These are phyloP conservation scores for Fusarium foetens DNA, from an alignment of 2,329 filamentous ascomycete genomes.

Conservation along the genomic window DNA sequence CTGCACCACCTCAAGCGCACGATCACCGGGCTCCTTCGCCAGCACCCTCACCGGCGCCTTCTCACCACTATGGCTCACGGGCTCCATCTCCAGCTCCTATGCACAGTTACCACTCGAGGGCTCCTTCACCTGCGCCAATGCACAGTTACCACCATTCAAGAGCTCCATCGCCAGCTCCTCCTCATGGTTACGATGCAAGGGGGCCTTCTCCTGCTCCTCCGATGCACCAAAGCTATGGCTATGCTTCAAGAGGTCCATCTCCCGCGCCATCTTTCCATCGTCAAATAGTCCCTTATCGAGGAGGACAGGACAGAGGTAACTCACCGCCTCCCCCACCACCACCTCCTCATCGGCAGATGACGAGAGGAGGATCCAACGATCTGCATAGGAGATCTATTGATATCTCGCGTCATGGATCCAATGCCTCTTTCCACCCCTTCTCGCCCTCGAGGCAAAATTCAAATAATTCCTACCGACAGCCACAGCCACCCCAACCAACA, in stretches of 20 bases:
- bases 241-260: conserved; percentile 51
- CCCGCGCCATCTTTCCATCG: conserved; percentile 50
- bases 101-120: conserved; percentile 28
- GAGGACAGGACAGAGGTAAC: conserved; percentile 54
- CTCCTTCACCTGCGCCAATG: conserved; percentile 34
- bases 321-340: conserved; percentile 84
- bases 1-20: conserved; percentile 7
- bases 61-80: conserved; percentile 46
- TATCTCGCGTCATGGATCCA: conserved; percentile 51
- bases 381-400: conserved; percentile 49
- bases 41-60: conserved; percentile 50
- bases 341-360: conserved; percentile 79
- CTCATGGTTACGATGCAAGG: conserved; percentile 49
- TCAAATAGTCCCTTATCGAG: conserved; percentile 38
- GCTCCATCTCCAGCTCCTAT: conserved; percentile 43
- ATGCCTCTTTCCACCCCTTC: conserved; percentile 47
- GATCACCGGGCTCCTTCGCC: conserved; percentile 45
- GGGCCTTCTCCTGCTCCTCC: conserved; percentile 44
- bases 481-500: conserved; percentile 29
- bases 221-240: conserved; percentile 47
- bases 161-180: conserved; percentile 43
- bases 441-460: conserved; percentile 53
- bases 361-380: conserved; percentile 51
- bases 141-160: conserved; percentile 42
- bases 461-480: conserved; percentile 50